Evolutionary conservation across 192 early-diverging fungal species (phyloP), one percentile per base, ranked within the genome.

Genomic region (Coemansia sp.): DNA sequence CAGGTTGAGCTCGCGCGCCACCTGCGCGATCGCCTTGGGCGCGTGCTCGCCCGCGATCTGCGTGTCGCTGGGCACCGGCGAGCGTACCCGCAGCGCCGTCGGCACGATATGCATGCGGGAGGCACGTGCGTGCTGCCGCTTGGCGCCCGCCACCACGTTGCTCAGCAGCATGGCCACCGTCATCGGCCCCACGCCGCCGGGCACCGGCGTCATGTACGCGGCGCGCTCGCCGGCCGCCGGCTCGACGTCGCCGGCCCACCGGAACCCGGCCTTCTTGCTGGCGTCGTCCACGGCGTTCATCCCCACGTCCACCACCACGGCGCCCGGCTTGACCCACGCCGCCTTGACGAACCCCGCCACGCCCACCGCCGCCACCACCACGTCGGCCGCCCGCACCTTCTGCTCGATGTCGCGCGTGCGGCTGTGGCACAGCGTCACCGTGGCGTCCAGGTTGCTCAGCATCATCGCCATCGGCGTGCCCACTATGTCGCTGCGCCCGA

Each of bases 101-200:
- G 81, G 81, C 22, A 62, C 69, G 50, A 87, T 85, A 59, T 30
- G 73, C 51, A 56, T 81, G 27, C 61, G 66, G 62, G 64, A 78
- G 19, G 74, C 80, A 50, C 55, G 82, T 33, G 80, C 83, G 52
- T 88, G 73, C 56, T 82, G 89, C 17, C 91, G 81, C 62, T 88
- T 82, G 18, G 93, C 92, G 50, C 87, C 86, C 34, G 84, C 59
- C 0, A 92, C 77, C 9, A 91, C 94, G 77, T 99, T 99, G 54
- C 89, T 72, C 79, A 99, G 78, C 13, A 99, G 79, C 95, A 99
- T 98, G 44, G 94, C 93, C 9, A 99, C 95, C 9, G 96, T 99
- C 96, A 99, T 99, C 7, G 96, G 96, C 0, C 96, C 96, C n/a
- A 99, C 96, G 38, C 96, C 96, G 30, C 96, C 95, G 38, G 96